Base-by-base conservation (phyloP, 1,284 basidiomycete genomes). In the Neotropicomus parvogracilis region DNA sequence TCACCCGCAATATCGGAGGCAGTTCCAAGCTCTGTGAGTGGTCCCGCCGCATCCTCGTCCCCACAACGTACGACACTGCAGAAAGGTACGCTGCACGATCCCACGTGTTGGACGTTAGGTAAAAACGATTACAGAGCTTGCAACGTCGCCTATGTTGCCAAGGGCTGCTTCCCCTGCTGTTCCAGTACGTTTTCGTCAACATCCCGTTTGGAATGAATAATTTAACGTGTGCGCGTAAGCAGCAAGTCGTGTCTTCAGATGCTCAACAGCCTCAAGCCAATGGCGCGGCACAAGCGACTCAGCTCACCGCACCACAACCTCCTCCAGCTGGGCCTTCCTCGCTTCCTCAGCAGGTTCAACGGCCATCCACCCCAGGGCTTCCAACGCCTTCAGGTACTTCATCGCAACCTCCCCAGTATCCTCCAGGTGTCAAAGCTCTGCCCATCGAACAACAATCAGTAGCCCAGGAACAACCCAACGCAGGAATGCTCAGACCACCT, bases 1-100 rank as follows among this genome's bases (percentile, higher is more conserved):
- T 88, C 87, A 12, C 85, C 85, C 46, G 78, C 80, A 50, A 63
- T 87, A 49, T 86, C 85, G 39, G 85, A 89, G 59, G 82, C 83
- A 40, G 72, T 77, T 19, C 73, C 77, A 32, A 75, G 78, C 49
- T 76, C 79, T 50, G 65, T 75, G 42, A 70, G 75, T 55, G 77
- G 73, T 48, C 75, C 77, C 37, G 75, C 70, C 43, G 76, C 78
- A 43, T 74, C 76, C 29, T 79, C 81, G 24, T 84, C 83, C 43
- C 83, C 83, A 36, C 74, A 75, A 50, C 70, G 69, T 46, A 59
- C 62, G 46, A 53, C 59, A 16, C 54, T 64, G 42, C 66, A 69
- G 48, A 77, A 77, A 71, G 78, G 80, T 81, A 55, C 17, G 60
- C 24, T 35, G 40, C 24, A 40, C 14, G 16, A 36, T 49, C 39